Conservation (phyloP, 2,329 filamentous ascomycete genomes). For the Aciculosporium take region DNA sequence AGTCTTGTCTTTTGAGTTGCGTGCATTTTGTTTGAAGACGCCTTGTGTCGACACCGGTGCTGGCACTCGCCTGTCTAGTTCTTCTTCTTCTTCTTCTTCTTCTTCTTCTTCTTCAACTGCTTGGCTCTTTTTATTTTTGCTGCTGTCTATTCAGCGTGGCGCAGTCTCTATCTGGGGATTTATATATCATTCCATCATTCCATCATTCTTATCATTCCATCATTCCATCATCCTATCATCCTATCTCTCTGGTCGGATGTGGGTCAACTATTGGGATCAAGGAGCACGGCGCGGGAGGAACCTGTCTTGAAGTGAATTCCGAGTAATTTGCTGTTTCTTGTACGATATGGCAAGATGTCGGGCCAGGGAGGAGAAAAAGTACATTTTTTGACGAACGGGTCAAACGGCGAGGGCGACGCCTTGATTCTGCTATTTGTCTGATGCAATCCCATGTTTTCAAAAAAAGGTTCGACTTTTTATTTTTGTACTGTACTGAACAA, state of each 20-base stretch:
- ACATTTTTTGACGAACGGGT: no score
- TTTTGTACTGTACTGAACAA: no score
- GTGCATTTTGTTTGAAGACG: no score
- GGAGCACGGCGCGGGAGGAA: not conserved
- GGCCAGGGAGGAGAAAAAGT: no score
- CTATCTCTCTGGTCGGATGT: no score
- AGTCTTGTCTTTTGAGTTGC: conserved; percentile 5
- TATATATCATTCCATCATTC: not conserved
- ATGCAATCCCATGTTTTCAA: no score
- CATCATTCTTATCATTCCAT: no score
- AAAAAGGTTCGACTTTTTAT: no score
- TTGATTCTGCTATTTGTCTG: not conserved
- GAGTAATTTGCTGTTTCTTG: not conserved
- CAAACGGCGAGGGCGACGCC: not conserved
- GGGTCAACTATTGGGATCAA: not conserved
- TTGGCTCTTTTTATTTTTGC: no score
- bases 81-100: no score
- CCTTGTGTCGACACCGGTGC: not conserved
- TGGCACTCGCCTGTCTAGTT: not conserved
- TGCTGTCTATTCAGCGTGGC: not conserved
- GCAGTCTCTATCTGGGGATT: not conserved
- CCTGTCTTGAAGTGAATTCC: not conserved
- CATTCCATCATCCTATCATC: no score
- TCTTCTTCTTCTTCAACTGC: no score
- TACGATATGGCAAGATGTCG: not conserved